phyloP scores from a whole-genome alignment of 1,284 basidiomycete species.

The Ustilago bromivora region DNA sequence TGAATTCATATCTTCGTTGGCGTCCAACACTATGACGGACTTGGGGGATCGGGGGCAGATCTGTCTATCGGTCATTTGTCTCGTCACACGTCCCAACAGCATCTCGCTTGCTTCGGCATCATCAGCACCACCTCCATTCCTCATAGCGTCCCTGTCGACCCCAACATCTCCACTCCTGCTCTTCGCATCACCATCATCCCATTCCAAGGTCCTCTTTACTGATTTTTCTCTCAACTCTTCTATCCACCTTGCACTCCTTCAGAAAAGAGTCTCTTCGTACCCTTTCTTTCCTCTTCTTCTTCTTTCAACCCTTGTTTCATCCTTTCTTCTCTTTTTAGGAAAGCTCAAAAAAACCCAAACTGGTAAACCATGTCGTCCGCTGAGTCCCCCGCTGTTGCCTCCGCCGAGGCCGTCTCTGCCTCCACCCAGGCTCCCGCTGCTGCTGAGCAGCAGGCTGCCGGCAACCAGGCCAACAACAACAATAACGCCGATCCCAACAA shows the following conservation, averaged over 20 bases:
- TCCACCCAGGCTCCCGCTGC: constrained; percentile 37
- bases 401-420: constrained; percentile 54
- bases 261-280: constrained; percentile 38
- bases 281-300: constrained; percentile 28
- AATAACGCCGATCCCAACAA: constrained; percentile 63
- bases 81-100: background rate
- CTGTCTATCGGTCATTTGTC: background rate
- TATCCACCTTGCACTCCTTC: background rate
- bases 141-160: background rate
- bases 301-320: constrained; percentile 12
- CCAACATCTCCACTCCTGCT: background rate
- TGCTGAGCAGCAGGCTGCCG: constrained; percentile 66
- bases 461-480: constrained; percentile 43
- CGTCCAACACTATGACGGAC: too few species aligned
- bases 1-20: too few species aligned
- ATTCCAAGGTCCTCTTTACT: constrained; percentile 5
- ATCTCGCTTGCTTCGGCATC: background rate
- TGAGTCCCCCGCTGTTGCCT: constrained; percentile 52
- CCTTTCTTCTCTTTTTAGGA: constrained; percentile 12
- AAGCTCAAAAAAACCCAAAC: constrained; percentile 15
- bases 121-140: background rate
- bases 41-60: too few species aligned
- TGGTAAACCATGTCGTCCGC: constrained; percentile 55
- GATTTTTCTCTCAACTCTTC: constrained; percentile 10
- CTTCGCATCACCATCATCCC: background rate